A percentile compares a stretch with the other conserved stretches of the same genome.
Conservation (phyloP, 148 eudicot species). For the Rhododendron mucronatum region DNA sequence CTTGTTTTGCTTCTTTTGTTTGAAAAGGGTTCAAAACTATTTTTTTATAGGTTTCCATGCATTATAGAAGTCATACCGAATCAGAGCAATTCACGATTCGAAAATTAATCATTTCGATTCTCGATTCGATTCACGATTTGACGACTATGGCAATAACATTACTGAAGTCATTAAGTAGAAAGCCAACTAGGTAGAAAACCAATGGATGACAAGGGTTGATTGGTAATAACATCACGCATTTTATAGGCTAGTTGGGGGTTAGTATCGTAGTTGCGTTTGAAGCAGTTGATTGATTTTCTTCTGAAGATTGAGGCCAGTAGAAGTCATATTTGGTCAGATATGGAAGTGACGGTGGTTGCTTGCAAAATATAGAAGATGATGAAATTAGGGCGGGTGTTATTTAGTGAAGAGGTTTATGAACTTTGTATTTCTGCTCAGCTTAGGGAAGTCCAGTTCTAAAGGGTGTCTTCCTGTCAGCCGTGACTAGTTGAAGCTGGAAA, state of each 20-base stretch:
- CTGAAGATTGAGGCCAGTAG: neutral
- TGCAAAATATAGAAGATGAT: neutral
- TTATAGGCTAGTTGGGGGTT: neutral
- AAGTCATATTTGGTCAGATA: neutral
- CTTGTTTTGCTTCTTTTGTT: no score
- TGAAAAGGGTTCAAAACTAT: no score
- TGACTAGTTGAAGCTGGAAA: neutral
- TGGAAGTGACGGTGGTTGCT: neutral
- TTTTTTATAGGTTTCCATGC: no score
- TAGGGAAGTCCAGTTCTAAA: neutral
- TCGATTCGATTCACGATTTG: no score
- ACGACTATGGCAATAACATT: neutral
- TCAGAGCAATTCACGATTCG: no score
- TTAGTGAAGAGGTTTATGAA: neutral
- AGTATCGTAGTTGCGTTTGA: neutral
- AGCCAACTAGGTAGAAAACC: neutral
- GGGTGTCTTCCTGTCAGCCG: neutral
- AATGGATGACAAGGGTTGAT: neutral
- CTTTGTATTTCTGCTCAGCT: neutral
- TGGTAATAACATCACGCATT: neutral
- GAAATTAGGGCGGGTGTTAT: neutral
- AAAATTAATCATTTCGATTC: no score
- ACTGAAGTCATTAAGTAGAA: neutral
- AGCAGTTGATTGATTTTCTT: neutral
- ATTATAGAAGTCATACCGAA: no score